Conservation (phyloP, 2,329 filamentous ascomycete genomes). For the Calonectria naviculata region DNA sequence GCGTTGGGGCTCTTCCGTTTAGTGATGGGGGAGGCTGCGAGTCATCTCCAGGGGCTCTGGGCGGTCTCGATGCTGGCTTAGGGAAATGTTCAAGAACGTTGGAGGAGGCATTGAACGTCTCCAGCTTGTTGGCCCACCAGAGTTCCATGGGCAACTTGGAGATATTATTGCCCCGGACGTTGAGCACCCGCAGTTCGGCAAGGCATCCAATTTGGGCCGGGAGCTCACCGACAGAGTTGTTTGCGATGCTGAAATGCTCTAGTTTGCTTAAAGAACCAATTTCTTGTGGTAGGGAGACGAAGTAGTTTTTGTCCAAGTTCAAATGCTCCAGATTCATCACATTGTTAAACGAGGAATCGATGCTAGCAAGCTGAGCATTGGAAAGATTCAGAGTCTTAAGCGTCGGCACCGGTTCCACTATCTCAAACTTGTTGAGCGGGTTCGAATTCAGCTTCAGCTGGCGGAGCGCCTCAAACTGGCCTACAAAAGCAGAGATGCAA, state of each 20-base stretch:
- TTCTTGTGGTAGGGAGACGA: slow-evolving; percentile 87
- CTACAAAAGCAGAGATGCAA: slow-evolving; percentile 87
- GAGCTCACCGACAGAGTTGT: slow-evolving; percentile 87
- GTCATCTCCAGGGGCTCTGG: slow-evolving; percentile 68
- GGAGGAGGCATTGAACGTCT: slow-evolving; percentile 94
- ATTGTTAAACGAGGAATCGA: slow-evolving; percentile 90
- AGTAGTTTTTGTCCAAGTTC: slow-evolving; percentile 94
- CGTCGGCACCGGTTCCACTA: slow-evolving; percentile 80
- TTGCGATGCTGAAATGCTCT: slow-evolving; percentile 93
- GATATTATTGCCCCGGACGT: slow-evolving; percentile 94
- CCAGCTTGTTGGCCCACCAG: slow-evolving; percentile 93
- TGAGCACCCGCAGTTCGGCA: slow-evolving; percentile 84
- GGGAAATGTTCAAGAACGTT: slow-evolving; percentile 93
- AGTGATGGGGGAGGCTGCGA: slow-evolving; percentile 45
- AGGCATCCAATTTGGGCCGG: slow-evolving; percentile 91
- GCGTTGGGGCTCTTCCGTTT: slow-evolving; percentile 54
- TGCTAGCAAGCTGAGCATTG: slow-evolving; percentile 88
- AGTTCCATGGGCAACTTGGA: slow-evolving; percentile 89
- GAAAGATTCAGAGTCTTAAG: slow-evolving; percentile 90
- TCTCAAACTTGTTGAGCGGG: slow-evolving; percentile 92
- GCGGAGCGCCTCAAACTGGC: slow-evolving; percentile 86
- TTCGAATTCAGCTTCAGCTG: slow-evolving; percentile 93
- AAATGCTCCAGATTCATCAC: slow-evolving; percentile 89
- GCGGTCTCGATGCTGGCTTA: slow-evolving; percentile 80
- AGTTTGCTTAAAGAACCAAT: slow-evolving; percentile 86